Evolutionary conservation across 495 filamentous ascomycete genomes (phyloP).

Genomic region (Penicillium bialowiezense): DNA sequence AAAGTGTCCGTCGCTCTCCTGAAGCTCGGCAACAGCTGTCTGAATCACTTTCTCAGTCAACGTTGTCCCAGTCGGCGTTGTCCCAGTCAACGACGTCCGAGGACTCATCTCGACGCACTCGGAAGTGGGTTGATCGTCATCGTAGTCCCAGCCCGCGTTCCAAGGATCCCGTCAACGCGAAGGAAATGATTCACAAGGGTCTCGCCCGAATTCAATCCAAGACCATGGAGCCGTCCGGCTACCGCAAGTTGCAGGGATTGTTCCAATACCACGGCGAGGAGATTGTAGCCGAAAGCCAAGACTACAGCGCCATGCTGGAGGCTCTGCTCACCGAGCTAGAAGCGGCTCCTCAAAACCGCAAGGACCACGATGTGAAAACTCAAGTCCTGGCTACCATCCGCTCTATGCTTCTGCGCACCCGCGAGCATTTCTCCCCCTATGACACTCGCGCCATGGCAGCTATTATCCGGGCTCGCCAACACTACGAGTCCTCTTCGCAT

Average conservation of each 20-base stretch:
- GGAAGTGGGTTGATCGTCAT: constrained; percentile 28
- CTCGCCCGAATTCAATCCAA: constrained; percentile 68
- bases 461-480: constrained; percentile 60
- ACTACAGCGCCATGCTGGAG: constrained; percentile 70
- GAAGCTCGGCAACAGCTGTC: constrained; percentile 9
- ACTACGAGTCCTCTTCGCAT: constrained; percentile 52
- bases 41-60: constrained; percentile 21
- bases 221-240: constrained; percentile 79
- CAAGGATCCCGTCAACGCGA: constrained; percentile 46
- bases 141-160: constrained; percentile 38
- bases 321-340: constrained; percentile 77
- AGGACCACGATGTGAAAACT: constrained; percentile 66
- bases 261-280: constrained; percentile 61
- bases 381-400: constrained; percentile 81
- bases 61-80: not conserved
- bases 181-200: constrained; percentile 68
- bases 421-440: constrained; percentile 60
- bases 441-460: constrained; percentile 64
- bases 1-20: constrained; percentile 7
- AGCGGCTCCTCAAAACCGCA: constrained; percentile 35
- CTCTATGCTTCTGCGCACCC: constrained; percentile 66
- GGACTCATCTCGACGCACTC: constrained; percentile 17
- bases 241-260: constrained; percentile 81
- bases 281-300: constrained; percentile 51
- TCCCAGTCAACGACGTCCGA: constrained; percentile 10